These are phyloP conservation scores for Colletotrichum abscissum DNA, from an alignment of 2,329 filamentous ascomycete species.

Conservation along the genomic window DNA sequence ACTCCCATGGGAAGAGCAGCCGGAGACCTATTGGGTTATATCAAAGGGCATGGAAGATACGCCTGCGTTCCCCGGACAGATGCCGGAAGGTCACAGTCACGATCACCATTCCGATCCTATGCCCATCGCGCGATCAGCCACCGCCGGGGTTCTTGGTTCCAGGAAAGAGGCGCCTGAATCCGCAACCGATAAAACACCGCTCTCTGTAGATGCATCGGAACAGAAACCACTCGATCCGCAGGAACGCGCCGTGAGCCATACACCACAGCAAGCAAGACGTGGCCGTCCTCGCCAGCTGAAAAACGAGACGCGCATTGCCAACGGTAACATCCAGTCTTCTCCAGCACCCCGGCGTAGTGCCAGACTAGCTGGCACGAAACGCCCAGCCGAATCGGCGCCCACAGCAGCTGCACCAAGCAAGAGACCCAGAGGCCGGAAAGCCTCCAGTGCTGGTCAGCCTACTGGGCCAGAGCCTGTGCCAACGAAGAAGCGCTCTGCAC, in stretches of 20 bases:
- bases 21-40: neutral
- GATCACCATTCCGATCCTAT: neutral
- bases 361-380: neutral
- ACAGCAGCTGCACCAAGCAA: neutral
- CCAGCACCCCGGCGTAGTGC: neutral
- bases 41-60: neutral
- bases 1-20: neutral
- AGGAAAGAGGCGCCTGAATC: neutral
- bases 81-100: neutral
- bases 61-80: neutral
- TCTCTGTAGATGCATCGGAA: neutral
- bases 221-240: neutral
- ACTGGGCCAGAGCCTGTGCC: rapidly evolving
- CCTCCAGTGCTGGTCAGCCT: neutral
- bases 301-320: neutral
- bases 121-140: neutral
- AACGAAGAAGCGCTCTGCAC: neutral
- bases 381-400: neutral
- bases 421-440: neutral
- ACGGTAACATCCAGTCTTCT: no score
- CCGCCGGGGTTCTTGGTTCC: neutral
- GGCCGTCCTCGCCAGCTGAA: no score
- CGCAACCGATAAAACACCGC: neutral
- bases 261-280: neutral
- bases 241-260: neutral